Evolutionary conservation across 1,139 yeast species (phyloP), one percentile per base, ranked within the genome.

Genomic region (Arxiozyma slooffiae): DNA sequence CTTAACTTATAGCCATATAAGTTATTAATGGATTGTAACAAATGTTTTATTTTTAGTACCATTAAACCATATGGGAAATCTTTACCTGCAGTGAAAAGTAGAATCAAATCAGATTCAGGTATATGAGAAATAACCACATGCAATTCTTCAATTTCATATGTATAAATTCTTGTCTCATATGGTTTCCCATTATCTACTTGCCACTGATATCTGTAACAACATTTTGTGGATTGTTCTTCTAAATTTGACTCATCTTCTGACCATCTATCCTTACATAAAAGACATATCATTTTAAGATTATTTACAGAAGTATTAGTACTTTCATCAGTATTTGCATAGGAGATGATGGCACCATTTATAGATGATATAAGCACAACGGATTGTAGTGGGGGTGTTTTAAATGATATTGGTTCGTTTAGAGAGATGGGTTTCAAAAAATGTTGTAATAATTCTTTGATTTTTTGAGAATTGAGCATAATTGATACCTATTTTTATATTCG

Each of bases 221-320:
- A 50, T 23, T 48, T 39, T 11, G 60, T 49, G 11, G 46, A 21
- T 41, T 54, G 57, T 17, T 53, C 54, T 7, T 49, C 38, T 7
- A 46, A 34, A n/a, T 57, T 54, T 8, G 44, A 44, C 48, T 63
- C 61, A 48, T 63, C 67, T 40, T 61, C 66, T 7, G 52, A 48
- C 68, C 68, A 65, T 50, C 63, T 65, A 50, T 65, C 68, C 48
- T 60, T 62, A 30, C 60, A 57, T 26, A 65, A 53, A 18, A 65
- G 48, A 37, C 63, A 57, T 66, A 64, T 63, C 63, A 65, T 63
- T 50, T 61, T 63, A 38, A 65, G 49, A 47, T 64, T 63, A 45
- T 60, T 64, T 7, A 57, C 23, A 1, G 62, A 55, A 21, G 47
- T 41, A 7, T n/a, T 23, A n/a, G n/a, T n/a, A 8, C 8, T 14